phyloP scores from a whole-genome alignment of 805 yeast species.

The Limtongia smithiae region DNA sequence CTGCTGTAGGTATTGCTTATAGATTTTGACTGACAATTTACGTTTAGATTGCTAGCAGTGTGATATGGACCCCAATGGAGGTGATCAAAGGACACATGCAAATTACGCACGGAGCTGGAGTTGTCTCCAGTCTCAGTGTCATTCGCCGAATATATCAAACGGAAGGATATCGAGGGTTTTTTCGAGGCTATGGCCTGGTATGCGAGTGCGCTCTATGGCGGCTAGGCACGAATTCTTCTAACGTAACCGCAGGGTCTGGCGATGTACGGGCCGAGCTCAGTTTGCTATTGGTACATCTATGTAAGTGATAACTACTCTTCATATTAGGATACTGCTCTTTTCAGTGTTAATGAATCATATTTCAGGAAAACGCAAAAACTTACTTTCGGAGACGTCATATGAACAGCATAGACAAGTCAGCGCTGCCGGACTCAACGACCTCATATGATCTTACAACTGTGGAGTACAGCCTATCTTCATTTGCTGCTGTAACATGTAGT shows the following conservation, averaged over 20 bases:
- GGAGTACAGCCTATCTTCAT: slow-evolving; percentile 33
- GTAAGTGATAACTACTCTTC: too few species aligned
- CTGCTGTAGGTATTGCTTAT: background rate
- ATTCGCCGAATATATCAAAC: slow-evolving; percentile 43
- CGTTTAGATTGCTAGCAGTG: slow-evolving; percentile 36
- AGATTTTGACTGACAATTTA: background rate
- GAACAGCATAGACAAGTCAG: background rate
- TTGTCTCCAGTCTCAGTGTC: slow-evolving; percentile 25
- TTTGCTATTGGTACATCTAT: slow-evolving; percentile 24
- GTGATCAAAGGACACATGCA: slow-evolving; percentile 46
- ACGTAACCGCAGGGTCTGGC: slow-evolving; percentile 9
- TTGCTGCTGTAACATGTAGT: slow-evolving; percentile 39
- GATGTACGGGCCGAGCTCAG: slow-evolving; percentile 20
- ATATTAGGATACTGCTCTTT: too few species aligned
- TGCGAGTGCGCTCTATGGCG: background rate
- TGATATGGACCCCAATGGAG: slow-evolving; percentile 47
- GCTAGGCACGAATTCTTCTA: background rate
- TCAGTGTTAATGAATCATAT: too few species aligned
- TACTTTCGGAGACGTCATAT: slow-evolving; percentile 1
- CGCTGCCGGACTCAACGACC: background rate
- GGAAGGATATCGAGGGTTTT: slow-evolving; percentile 77
- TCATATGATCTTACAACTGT: slow-evolving; percentile 11
- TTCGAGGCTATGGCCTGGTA: slow-evolving; percentile 60
- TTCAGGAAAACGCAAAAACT: slow-evolving; percentile 34
- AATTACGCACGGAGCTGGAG: slow-evolving; percentile 29